Evolutionary conservation across 164 flowering plant species (phyloP).

Genomic region (Piper longum): DNA sequence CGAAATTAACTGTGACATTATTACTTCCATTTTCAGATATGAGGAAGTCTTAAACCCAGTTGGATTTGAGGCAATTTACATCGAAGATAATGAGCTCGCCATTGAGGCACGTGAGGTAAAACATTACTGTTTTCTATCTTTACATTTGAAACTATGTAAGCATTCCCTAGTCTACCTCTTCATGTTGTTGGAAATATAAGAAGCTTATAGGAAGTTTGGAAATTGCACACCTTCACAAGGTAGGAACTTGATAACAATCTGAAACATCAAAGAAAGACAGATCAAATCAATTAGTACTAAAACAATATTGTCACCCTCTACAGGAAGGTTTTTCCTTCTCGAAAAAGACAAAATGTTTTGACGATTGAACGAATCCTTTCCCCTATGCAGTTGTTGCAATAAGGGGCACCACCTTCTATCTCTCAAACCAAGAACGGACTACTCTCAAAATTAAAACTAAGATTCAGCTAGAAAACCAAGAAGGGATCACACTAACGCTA

Average conservation of each 20-base stretch:
- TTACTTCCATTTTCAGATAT: slow-evolving; percentile 27
- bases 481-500: too few species aligned
- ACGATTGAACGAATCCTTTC: too few species aligned
- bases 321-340: background rate
- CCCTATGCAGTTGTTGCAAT: too few species aligned
- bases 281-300: too few species aligned
- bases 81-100: slow-evolving; percentile 54
- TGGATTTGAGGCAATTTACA: slow-evolving; percentile 43
- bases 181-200: background rate
- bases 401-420: too few species aligned
- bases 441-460: too few species aligned
- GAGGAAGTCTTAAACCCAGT: slow-evolving; percentile 50
- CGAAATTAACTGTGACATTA: too few species aligned
- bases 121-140: background rate
- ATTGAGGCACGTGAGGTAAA: slow-evolving; percentile 47
- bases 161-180: background rate
- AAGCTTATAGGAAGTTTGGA: background rate
- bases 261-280: too few species aligned
- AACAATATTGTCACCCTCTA: too few species aligned
- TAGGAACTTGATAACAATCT: background rate
- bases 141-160: background rate
- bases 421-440: too few species aligned
- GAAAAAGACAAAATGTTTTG: too few species aligned
- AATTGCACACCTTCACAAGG: background rate
- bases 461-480: too few species aligned